Evolutionary conservation across 371 early-diverging fungal genomes (phyloP).

Genomic region (Mucor saturninus): DNA sequence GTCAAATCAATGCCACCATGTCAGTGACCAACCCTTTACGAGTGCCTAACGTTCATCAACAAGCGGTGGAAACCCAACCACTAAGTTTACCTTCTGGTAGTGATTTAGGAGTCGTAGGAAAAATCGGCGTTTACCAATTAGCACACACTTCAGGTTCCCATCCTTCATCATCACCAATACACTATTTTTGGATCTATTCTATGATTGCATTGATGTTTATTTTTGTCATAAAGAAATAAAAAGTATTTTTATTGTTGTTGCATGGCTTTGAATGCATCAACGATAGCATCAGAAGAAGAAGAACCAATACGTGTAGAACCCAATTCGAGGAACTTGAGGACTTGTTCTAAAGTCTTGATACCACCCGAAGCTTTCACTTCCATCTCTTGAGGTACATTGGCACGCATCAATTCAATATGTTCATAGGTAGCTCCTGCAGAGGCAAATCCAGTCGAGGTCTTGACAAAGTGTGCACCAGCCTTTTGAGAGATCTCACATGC

Average conservation of each 20-base stretch:
- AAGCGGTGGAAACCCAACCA: background rate
- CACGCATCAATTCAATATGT: slow-evolving; percentile 63
- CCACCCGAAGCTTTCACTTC: slow-evolving; percentile 74
- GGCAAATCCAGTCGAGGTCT: slow-evolving; percentile 72
- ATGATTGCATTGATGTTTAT: background rate
- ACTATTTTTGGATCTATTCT: background rate
- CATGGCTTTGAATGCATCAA: slow-evolving; percentile 58
- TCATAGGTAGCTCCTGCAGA: slow-evolving; percentile 61
- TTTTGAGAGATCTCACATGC: slow-evolving; percentile 57
- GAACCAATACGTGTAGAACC: slow-evolving; percentile 69
- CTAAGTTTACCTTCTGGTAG: slow-evolving; percentile 17
- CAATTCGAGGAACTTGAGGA: slow-evolving; percentile 58
- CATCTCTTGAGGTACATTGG: slow-evolving; percentile 43
- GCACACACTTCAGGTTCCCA: background rate
- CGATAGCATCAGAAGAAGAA: slow-evolving; percentile 62
- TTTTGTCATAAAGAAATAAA: background rate
- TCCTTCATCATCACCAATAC: background rate
- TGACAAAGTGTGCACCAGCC: slow-evolving; percentile 72
- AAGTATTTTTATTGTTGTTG: slow-evolving; percentile 3
- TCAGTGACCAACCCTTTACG: slow-evolving; percentile 1
- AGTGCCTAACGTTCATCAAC: slow-evolving; percentile 9
- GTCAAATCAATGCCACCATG: background rate
- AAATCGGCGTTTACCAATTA: slow-evolving; percentile 24
- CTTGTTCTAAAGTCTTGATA: slow-evolving; percentile 64
- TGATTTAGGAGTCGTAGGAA: slow-evolving; percentile 22